Evolutionary conservation across 192 early-diverging fungal species (phyloP).

Genomic region (Gryganskiella cystojenkinii): DNA sequence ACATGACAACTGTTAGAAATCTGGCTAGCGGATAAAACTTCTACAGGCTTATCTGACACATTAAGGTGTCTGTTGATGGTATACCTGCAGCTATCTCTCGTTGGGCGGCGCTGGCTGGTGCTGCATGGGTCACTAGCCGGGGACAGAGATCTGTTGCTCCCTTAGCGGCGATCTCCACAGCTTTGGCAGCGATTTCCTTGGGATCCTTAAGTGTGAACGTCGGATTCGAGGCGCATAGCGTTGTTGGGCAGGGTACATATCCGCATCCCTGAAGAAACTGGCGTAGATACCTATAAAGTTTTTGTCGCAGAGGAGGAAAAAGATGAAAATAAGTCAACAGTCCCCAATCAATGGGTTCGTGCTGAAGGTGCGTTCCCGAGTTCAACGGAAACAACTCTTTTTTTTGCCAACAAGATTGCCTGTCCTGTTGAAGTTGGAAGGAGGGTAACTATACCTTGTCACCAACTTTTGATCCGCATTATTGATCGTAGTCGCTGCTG

Average conservation of each 20-base stretch:
- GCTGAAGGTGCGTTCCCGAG: too few relatives aligned
- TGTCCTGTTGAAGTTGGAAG: not conserved
- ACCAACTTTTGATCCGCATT: conserved; percentile 25
- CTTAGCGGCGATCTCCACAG: conserved; percentile 20
- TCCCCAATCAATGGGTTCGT: too few relatives aligned
- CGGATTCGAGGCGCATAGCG: conserved; percentile 34
- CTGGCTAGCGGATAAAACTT: not conserved
- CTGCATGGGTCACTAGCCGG: conserved; percentile 4
- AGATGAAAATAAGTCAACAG: too few relatives aligned
- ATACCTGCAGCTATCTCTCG: conserved; percentile 44
- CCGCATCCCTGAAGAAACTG: conserved; percentile 49
- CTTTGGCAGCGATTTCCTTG: conserved; percentile 34
- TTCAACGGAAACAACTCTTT: too few relatives aligned
- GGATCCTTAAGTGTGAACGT: conserved; percentile 28
- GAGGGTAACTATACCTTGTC: conserved; percentile 7
- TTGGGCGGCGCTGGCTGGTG: conserved; percentile 2
- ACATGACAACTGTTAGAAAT: not conserved
- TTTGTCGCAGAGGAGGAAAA: not conserved
- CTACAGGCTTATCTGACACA: too few relatives aligned
- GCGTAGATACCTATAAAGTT: conserved; percentile 25
- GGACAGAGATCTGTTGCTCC: conserved; percentile 29
- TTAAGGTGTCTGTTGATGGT: not conserved
- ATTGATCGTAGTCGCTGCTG: too few relatives aligned
- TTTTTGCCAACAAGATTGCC: too few relatives aligned
- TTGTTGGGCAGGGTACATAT: conserved; percentile 11